These are phyloP conservation scores for Puccinia triticina DNA, from an alignment of 1,284 basidiomycete species.

Conservation along the genomic window DNA sequence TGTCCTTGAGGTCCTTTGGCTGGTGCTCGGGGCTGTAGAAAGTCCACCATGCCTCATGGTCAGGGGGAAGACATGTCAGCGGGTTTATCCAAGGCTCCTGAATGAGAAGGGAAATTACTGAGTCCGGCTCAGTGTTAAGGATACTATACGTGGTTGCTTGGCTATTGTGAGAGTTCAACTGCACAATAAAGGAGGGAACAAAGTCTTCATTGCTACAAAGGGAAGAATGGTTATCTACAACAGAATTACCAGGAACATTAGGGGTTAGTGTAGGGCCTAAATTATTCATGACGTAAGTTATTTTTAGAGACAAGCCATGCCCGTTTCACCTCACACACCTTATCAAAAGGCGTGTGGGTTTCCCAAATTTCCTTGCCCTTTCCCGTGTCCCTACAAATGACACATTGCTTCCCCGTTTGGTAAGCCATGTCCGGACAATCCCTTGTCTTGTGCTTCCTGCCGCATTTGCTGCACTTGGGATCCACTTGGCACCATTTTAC, in stretches of 20 bases:
- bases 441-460: background rate
- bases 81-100: too few species aligned
- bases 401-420: background rate
- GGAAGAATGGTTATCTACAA: background rate
- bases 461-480: background rate
- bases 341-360: constrained; percentile 7
- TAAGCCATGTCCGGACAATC: background rate
- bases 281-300: background rate
- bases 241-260: background rate
- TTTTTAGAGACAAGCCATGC: constrained; percentile 8
- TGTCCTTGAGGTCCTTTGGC: background rate
- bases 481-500: background rate
- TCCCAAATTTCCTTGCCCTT: background rate
- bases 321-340: background rate
- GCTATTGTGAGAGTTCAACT: background rate
- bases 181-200: background rate
- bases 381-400: background rate
- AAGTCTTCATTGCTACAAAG: background rate
- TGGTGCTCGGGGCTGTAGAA: background rate
- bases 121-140: too few species aligned
- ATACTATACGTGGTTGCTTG: background rate
- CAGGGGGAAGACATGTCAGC: too few species aligned
- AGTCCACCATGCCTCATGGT: too few species aligned
- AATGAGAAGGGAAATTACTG: too few species aligned
- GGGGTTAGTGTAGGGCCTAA: background rate